A percentile compares a stretch with the other conserved stretches of the same genome.
Evolutionary conservation across 2,329 filamentous ascomycete species (phyloP).

Genomic region (Teratosphaeria epicoccoides): DNA sequence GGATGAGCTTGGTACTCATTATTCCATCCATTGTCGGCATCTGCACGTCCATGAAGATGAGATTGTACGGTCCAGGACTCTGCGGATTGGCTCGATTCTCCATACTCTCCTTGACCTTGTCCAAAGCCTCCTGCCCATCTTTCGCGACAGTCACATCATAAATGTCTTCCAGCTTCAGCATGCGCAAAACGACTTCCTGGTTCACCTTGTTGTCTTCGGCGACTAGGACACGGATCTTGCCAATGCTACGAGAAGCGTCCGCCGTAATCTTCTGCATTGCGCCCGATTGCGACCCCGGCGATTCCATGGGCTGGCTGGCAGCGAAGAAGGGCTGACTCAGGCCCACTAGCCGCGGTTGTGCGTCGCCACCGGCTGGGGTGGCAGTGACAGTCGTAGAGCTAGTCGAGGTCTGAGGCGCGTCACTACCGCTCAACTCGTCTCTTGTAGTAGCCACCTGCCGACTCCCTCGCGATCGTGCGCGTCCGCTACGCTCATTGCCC

Average conservation of each 20-base stretch:
- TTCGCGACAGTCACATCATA: slow-evolving; percentile 74
- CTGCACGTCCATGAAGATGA: slow-evolving; percentile 90
- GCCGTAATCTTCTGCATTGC: slow-evolving; percentile 56
- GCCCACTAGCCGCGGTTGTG: slow-evolving; percentile 69
- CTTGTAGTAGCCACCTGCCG: slow-evolving; percentile 3
- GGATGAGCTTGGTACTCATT: slow-evolving; percentile 74
- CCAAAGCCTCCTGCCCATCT: slow-evolving; percentile 61
- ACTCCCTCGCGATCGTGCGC: slow-evolving; percentile 10
- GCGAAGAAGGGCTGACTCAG: slow-evolving; percentile 75
- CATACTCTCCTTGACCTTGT: slow-evolving; percentile 28
- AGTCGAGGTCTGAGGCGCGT: neutral
- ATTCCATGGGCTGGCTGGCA: slow-evolving; percentile 36
- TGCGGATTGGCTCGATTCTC: slow-evolving; percentile 35
- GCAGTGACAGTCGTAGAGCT: slow-evolving; percentile 10
- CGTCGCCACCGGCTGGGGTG: slow-evolving; percentile 31
- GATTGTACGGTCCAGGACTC: slow-evolving; percentile 50
- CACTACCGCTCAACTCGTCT: slow-evolving; percentile 5
- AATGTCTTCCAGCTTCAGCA: slow-evolving; percentile 67
- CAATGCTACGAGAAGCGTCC: slow-evolving; percentile 42
- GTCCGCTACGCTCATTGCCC: slow-evolving; percentile 10
- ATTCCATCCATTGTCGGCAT: slow-evolving; percentile 91
- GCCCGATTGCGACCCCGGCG: slow-evolving; percentile 51
- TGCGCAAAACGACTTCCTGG: slow-evolving; percentile 50
- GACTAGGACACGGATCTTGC: slow-evolving; percentile 70
- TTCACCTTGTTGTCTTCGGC: slow-evolving; percentile 67